Evolutionary conservation across 139 green algal genomes (phyloP), one percentile per base, ranked within the genome.

Genomic region (Desmodesmus armatus): DNA sequence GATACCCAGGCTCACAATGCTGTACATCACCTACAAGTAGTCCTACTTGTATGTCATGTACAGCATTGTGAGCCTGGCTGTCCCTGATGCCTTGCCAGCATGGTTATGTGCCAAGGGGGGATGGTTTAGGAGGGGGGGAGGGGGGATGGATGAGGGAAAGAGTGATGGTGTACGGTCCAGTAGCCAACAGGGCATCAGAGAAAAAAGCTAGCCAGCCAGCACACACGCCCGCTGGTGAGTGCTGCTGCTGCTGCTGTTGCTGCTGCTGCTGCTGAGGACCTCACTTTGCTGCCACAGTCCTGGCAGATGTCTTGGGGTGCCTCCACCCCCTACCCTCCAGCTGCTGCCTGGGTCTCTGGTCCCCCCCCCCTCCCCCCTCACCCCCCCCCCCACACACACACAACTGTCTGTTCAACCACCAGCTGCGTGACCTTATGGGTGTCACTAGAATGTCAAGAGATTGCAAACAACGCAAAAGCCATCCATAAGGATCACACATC

Each of bases 21-120:
- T 21, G 39, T 60, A 82, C 76, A 82, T 21, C 21, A 53, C 76
- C 76, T 82, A 55, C 23, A 39, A 23, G 47, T 15, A 58, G 47
- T 9, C 47, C 47, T 58, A 15, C 47, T 23, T 39, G 23, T 55
- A 82, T 53, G 76, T 53, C 6, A 21, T 82, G 76, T 82, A 60
- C 39, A 21, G 41, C 2, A 25, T 82, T 9, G 35, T 65, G 11
- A 71, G 72, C 37, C 76, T 82, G 25, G 55, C 37, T 19, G 43
- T 82, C 1, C 76, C 76, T 13, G 76, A 82, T 55, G 3, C 40
- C 21, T 17, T 82, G 76, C 13, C 0, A 0, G 47, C 47, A 58
- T 13, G 47, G 47, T 13, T 13, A 23, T 58, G 47, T 23, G 13
- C 13, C 47, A 58, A 55, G 47, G 9, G 47, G 47, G 9, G 13